Conservation (phyloP, 148 eudicot genomes). For the Persicaria tinctoria region DNA sequence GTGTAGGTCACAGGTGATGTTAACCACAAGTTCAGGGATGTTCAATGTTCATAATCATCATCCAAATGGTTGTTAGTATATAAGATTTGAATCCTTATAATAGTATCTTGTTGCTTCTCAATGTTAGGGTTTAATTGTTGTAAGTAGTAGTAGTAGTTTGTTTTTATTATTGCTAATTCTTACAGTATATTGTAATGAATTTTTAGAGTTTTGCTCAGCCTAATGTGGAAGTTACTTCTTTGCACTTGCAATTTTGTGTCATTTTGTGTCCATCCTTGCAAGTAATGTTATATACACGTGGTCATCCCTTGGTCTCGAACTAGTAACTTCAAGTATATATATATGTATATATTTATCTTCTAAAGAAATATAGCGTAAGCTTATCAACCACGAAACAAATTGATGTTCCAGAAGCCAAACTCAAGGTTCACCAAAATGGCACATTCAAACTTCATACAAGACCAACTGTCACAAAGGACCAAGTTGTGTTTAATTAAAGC, state of each 20-base stretch:
- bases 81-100: not conserved
- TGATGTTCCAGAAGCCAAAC: not conserved
- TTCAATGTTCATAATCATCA: not conserved
- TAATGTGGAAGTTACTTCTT: too few relatives aligned
- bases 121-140: not conserved
- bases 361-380: not conserved
- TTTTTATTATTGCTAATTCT: not conserved
- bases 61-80: not conserved
- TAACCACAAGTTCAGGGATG: not conserved
- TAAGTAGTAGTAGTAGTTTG: not conserved
- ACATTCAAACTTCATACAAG: too few relatives aligned
- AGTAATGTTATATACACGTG: not conserved
- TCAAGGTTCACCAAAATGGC: not conserved
- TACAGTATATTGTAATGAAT: not conserved
- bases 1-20: not conserved
- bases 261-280: not conserved
- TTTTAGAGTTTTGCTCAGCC: not conserved
- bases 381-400: not conserved
- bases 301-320: not conserved
- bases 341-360: not conserved
- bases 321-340: not conserved
- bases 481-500: not conserved
- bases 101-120: not conserved
- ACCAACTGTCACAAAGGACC: not conserved
- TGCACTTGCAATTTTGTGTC: not conserved